Evolutionary conservation across 1,284 basidiomycete genomes (phyloP).

Genomic region (Cryptococcus sp.): DNA sequence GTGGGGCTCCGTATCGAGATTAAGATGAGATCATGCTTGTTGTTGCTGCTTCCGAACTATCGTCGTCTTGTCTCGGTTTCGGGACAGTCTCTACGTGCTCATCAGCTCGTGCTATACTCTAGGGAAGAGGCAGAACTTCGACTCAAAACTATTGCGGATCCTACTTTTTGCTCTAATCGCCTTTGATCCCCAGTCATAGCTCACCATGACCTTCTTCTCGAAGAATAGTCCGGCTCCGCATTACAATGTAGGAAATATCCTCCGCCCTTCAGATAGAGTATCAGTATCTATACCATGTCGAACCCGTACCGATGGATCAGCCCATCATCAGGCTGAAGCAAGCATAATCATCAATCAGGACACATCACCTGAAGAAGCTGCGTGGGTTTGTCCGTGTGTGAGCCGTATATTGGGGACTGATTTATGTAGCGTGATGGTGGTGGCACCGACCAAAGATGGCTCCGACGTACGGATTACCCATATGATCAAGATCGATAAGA

Average conservation of each 20-base stretch:
- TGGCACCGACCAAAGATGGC: constrained; percentile 7
- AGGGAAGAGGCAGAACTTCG: too few relatives aligned
- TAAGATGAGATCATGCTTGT: too few relatives aligned
- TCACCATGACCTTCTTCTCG: too few relatives aligned
- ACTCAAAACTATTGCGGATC: too few relatives aligned
- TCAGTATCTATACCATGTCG: constrained; percentile 17
- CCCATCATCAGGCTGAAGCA: constrained; percentile 21
- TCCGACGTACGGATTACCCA: constrained; percentile 15
- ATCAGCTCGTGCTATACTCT: too few relatives aligned
- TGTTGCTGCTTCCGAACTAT: too few relatives aligned
- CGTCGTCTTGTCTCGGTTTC: too few relatives aligned
- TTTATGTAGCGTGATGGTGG: constrained; percentile 23
- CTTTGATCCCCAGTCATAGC: too few relatives aligned
- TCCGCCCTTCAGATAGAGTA: constrained; percentile 21
- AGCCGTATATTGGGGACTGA: neutral
- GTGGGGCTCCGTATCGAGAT: too few relatives aligned
- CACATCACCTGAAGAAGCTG: constrained; percentile 13
- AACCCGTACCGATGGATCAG: constrained; percentile 11
- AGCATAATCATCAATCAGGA: constrained; percentile 12
- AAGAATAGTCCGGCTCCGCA: neutral
- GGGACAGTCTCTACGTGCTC: too few relatives aligned
- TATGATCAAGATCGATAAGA: constrained; percentile 22
- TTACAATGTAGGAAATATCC: constrained; percentile 10
- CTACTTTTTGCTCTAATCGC: too few relatives aligned
- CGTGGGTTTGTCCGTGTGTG: constrained; percentile 16